Evolutionary conservation across 345 rosid species (phyloP).

Genomic region (Lumnitzera littorea): DNA sequence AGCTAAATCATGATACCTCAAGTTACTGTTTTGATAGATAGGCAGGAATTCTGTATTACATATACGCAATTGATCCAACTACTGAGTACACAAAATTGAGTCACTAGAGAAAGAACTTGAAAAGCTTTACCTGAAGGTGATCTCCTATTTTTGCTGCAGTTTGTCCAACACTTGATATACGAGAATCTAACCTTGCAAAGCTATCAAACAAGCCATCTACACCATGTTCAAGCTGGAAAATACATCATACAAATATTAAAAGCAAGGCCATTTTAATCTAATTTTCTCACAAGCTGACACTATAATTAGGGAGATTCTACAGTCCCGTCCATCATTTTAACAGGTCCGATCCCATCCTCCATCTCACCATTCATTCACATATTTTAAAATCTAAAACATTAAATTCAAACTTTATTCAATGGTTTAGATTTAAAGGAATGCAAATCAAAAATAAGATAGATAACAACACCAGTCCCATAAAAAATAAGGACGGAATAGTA

Average conservation of each 20-base stretch:
- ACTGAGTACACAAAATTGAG: too few species aligned
- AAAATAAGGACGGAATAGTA: too few species aligned
- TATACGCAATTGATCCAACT: background rate
- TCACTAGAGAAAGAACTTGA: background rate
- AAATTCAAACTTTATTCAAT: too few species aligned
- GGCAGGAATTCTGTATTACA: background rate
- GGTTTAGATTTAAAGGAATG: too few species aligned
- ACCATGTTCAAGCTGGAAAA: conserved; percentile 77
- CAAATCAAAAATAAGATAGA: too few species aligned
- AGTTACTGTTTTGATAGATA: too few species aligned
- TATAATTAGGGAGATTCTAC: too few species aligned
- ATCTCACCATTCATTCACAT: too few species aligned
- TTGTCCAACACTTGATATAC: conserved; percentile 98
- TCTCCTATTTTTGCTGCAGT: conserved; percentile 99
- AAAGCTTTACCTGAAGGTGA: conserved; percentile 73
- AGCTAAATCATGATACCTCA: background rate
- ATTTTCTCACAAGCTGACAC: background rate
- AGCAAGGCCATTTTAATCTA: background rate
- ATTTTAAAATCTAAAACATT: too few species aligned
- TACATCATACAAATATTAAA: conserved; percentile 5
- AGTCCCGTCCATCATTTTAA: too few species aligned
- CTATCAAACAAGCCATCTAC: conserved; percentile 89
- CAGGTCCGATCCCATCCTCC: too few species aligned
- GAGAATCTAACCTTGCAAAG: conserved; percentile 87
- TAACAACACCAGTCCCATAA: too few species aligned